A percentile compares a stretch with the other conserved stretches of the same genome.
Conservation (phyloP, 164 flowering plant species). For the Houttuynia cordata region DNA sequence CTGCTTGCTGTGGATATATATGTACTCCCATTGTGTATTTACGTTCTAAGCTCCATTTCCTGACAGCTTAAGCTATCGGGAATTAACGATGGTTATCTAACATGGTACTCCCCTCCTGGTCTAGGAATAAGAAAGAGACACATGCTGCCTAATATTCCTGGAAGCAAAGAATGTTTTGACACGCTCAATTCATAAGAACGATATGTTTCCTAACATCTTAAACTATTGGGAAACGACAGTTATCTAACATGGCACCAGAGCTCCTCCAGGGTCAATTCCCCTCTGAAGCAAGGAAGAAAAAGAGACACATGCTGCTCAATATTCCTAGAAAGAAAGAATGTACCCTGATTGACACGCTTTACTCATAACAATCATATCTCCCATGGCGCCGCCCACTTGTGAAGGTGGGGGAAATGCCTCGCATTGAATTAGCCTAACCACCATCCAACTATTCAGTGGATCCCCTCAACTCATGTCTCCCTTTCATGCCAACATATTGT, state of each 20-base stretch:
- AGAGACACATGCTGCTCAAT: not conserved
- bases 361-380: conserved; percentile 5
- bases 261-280: not conserved
- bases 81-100: too few species aligned
- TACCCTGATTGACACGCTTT: conserved; percentile 9
- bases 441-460: conserved; percentile 15
- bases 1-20: too few species aligned
- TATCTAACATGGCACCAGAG: too few species aligned
- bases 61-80: too few species aligned
- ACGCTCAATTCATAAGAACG: conserved; percentile 3
- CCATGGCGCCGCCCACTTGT: conserved; percentile 1
- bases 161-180: conserved; percentile 19
- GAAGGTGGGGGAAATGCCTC: conserved; percentile 4
- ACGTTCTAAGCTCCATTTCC: too few species aligned
- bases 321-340: conserved; percentile 18
- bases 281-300: not conserved
- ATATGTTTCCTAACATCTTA: not conserved
- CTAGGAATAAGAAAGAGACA: not conserved
- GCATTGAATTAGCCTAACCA: conserved; percentile 17
- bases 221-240: too few species aligned
- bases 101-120: not conserved
- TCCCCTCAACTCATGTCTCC: conserved; percentile 10
- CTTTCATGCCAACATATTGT: conserved; percentile 8
- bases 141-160: not conserved
- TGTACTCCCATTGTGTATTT: too few species aligned